Percentiles rank a stretch among this genome's conserved stretches.
phyloP scores from a whole-genome alignment of 1,284 basidiomycete species.

The Apiotrichum domesticum region DNA sequence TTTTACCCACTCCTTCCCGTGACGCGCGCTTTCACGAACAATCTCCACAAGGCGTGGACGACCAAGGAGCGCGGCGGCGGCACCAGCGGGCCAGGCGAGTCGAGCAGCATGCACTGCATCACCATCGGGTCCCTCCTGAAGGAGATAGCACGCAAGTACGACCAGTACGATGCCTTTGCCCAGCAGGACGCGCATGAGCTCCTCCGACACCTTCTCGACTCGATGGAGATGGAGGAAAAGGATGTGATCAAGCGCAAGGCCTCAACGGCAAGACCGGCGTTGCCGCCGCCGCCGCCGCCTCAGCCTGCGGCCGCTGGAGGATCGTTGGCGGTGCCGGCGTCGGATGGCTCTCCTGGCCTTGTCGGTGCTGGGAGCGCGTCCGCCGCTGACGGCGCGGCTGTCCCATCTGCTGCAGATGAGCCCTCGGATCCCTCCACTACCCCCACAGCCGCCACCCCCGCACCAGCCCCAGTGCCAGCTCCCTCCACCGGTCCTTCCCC shows the following conservation, averaged over 20 bases:
- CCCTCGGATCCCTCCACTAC: background rate
- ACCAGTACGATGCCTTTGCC: constrained; percentile 72
- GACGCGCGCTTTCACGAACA: constrained; percentile 37
- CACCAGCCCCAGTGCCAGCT: too few relatives aligned
- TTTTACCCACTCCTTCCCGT: constrained; percentile 40
- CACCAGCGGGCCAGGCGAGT: constrained; percentile 28
- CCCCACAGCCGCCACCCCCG: background rate
- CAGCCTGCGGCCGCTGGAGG: too few relatives aligned
- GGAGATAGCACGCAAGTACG: constrained; percentile 73
- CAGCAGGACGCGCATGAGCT: constrained; percentile 96
- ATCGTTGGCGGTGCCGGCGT: too few relatives aligned
- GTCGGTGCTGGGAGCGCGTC: too few relatives aligned
- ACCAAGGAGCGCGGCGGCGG: constrained; percentile 43
- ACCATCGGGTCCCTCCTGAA: constrained; percentile 55
- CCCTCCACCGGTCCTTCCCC: background rate
- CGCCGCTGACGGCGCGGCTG: too few relatives aligned
- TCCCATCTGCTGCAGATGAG: too few relatives aligned
- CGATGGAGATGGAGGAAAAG: constrained; percentile 90
- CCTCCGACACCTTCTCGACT: constrained; percentile 77
- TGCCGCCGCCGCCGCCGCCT: background rate
- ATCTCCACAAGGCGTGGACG: constrained; percentile 39
- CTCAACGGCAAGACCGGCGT: background rate
- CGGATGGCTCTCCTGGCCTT: too few relatives aligned
- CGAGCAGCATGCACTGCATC: constrained; percentile 27
- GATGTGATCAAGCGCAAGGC: constrained; percentile 58